These are phyloP conservation scores for Nakaseomyces kungkrabaensis DNA, from an alignment of 1,139 yeast species.

Conservation along the genomic window DNA sequence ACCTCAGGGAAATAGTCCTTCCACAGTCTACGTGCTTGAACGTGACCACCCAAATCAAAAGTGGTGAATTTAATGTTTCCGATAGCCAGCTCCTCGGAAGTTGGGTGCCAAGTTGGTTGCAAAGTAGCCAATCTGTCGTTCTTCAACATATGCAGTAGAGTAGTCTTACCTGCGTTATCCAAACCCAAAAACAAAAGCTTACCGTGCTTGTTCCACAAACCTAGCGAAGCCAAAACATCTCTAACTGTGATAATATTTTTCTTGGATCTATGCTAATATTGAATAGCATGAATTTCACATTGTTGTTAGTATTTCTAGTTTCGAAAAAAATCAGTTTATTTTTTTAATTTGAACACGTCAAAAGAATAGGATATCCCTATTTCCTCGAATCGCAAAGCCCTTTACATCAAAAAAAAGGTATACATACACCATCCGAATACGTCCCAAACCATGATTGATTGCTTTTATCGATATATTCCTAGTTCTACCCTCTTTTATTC, in stretches of 20 bases:
- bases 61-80: constrained; percentile 96
- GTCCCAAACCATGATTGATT: constrained; percentile 24
- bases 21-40: constrained; percentile 98
- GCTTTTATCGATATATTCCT: not conserved
- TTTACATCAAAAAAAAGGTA: not conserved
- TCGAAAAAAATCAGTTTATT: not conserved
- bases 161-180: constrained; percentile 98
- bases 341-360: not conserved
- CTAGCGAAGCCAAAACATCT: constrained; percentile 86
- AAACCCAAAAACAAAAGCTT: constrained; percentile 89
- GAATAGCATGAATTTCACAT: not conserved
- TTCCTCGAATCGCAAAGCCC: not conserved
- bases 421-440: constrained; percentile 30
- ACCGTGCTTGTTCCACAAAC: constrained; percentile 97
- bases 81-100: constrained; percentile 94
- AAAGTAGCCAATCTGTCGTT: constrained; percentile 96
- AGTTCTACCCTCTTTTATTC: not conserved
- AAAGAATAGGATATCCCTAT: not conserved
- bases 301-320: not conserved
- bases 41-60: constrained; percentile 96
- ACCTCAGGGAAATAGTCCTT: constrained; percentile 99
- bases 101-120: constrained; percentile 97
- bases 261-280: too few species aligned
- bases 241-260: constrained; percentile 42
- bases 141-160: constrained; percentile 89